Percentiles rank a stretch among this genome's conserved stretches.
Conservation (phyloP, 2,329 filamentous ascomycete genomes). For the Curvularia sp. region DNA sequence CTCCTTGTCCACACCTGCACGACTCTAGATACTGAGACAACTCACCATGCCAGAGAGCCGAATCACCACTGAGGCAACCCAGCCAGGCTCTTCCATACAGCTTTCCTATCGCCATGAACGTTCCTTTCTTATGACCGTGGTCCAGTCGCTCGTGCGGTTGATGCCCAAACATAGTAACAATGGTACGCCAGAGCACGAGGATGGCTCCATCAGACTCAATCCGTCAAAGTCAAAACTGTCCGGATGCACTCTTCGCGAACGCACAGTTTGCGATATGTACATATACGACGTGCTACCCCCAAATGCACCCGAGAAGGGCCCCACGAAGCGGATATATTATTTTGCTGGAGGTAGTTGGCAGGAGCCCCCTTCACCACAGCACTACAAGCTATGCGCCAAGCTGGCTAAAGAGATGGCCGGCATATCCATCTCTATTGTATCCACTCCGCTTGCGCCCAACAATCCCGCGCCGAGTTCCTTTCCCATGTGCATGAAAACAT, state of each 20-base stretch:
- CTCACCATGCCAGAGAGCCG: slow-evolving; percentile 4
- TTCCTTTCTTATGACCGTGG: slow-evolving; percentile 48
- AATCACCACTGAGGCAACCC: neutral
- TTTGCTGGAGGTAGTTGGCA: slow-evolving; percentile 66
- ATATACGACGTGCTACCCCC: slow-evolving; percentile 55
- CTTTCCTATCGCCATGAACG: slow-evolving; percentile 51
- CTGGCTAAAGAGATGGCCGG: slow-evolving; percentile 54
- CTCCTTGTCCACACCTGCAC: neutral
- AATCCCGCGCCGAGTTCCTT: slow-evolving; percentile 59
- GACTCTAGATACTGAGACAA: neutral
- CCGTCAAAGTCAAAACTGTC: slow-evolving; percentile 45
- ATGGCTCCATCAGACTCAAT: slow-evolving; percentile 53
- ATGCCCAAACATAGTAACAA: slow-evolving; percentile 49
- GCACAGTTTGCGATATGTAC: slow-evolving; percentile 53
- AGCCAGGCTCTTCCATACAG: slow-evolving; percentile 33
- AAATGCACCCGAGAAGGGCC: slow-evolving; percentile 11
- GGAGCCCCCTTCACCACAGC: slow-evolving; percentile 57
- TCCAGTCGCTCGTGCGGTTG: slow-evolving; percentile 50
- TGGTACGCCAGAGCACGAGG: slow-evolving; percentile 42
- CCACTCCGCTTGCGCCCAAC: slow-evolving; percentile 62
- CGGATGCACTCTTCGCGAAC: slow-evolving; percentile 51
- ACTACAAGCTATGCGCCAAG: slow-evolving; percentile 61
- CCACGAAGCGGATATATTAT: slow-evolving; percentile 58
- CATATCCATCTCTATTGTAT: slow-evolving; percentile 58
- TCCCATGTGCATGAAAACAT: slow-evolving; percentile 57